Evolutionary conservation across 352 stramenopile species (phyloP), one percentile per base, ranked within the genome.

Genomic region (Phytophthora palmivora): DNA sequence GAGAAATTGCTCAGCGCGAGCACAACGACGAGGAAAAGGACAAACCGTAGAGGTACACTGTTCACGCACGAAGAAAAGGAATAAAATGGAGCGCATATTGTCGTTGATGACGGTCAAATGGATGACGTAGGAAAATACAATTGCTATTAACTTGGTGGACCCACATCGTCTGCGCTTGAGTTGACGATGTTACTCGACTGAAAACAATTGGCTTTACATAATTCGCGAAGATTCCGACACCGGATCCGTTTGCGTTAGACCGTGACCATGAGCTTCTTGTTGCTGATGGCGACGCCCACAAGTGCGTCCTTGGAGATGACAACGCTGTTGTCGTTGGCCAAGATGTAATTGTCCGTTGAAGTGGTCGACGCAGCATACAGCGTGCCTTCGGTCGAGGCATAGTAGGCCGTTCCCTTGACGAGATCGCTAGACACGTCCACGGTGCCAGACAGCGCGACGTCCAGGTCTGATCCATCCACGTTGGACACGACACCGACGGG

Each of bases 291-390:
- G 18, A 92, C 73, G 43, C 84, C 82, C 10, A 94, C 81, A 22
- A 89, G 70, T 15, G 81, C 71, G 47, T 92, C 82, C 68, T 91
- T 92, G 49, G 84, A 92, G 52, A 92, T 76, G 44, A 94, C 79
- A 30, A 91, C 58, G 53, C 58, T 87, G 75, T 91, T 87, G 62
- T 85, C 79, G 48, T 84, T 70, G 44, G 76, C 84, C 38, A 90
- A 75, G 51, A 91, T 76, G 52, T 82, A 91, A 11, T 77, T 63
- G 61, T 84, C 77, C 45, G 63, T 73, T 10, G 83, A 80, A 19
- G 58, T 74, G 49, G 55, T 80, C 36, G 78, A 77, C 0, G 79
- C 61, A 33, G 74, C 55, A 58, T 89, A 91, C 16, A 91, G 57
- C 45, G 71, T 67, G 32, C 84, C 84, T 21, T 88, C 73, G 8